Base-by-base conservation (phyloP, 225 moss, liverwort and hornwort species). In the Neckera pumila region DNA sequence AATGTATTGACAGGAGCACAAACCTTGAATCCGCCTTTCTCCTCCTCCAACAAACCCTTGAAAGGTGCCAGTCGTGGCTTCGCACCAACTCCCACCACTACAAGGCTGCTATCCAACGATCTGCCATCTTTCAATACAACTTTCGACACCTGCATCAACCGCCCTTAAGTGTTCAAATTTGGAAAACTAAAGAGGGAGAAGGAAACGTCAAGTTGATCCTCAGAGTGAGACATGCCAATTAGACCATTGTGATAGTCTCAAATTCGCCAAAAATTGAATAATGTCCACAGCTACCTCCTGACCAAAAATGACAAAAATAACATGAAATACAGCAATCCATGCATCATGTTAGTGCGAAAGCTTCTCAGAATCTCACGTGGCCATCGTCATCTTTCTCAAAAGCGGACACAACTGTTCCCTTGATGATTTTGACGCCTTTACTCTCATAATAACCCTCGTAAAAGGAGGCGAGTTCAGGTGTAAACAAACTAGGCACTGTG, bases 41-140 rank as follows among this genome's bases (percentile, higher is more conserved):
- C 96, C 86, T 94, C 94, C 78, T 92, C 93, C 73, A 97, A 84
- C 79, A 93, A 88, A 72, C 92, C 92, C 92, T 96, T 88, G 83
- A 96, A 96, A 64, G 95, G 96, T 83, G 91, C 72, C 65, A 93
- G 91, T 38, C 61, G 83, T 79, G 97, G 97, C 88, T 89, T 94
- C 62, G 95, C 96, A 87, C 97, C 97, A 85, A 97, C 91, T 73
- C 97, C 97, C 49, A 95, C 94, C 67, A 97, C 95, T 65, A 96
- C 93, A 88, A 96, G 91, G 76, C 47, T 88, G 90, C 90, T 92
- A 47, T 78, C 14, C 84, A 93, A 73, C 28, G 91, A 82, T 72
- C 88, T 91, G 67, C 93, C 93, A 85, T 94, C 91, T 72, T 92
- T 88, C 87, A 93, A 64, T 14, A 87, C 28, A 53, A 86, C 91